Evolutionary conservation across 805 yeast genomes (phyloP).

Genomic region (Candida chauliodis): DNA sequence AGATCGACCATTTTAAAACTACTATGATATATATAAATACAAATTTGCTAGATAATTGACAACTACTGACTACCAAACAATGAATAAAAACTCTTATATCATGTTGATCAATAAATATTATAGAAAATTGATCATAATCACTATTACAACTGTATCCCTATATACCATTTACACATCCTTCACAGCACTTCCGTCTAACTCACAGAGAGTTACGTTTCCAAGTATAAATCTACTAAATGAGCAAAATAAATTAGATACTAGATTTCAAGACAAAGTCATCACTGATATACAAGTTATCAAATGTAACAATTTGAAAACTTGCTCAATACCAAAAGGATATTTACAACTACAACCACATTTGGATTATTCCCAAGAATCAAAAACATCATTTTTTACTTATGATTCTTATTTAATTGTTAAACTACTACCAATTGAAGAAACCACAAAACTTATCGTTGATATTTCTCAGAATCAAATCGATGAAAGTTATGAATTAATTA

Average conservation of each 20-base stretch:
- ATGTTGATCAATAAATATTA: background rate
- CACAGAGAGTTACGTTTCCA: background rate
- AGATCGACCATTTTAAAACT: too few species aligned
- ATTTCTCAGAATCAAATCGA: constrained; percentile 7
- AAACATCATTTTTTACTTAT: background rate
- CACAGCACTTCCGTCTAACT: background rate
- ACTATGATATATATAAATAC: too few species aligned
- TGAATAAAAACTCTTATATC: background rate
- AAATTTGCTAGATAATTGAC: too few species aligned
- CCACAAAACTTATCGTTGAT: constrained; percentile 8
- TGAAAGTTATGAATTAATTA: constrained; percentile 1
- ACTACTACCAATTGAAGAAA: background rate
- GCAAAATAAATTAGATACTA: background rate
- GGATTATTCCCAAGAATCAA: constrained; percentile 4
- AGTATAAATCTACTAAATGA: background rate
- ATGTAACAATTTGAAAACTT: constrained; percentile 3
- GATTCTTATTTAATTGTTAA: constrained; percentile 7
- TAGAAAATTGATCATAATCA: background rate
- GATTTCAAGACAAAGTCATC: constrained; percentile 1
- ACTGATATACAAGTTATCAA: constrained; percentile 6
- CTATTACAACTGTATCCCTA: background rate
- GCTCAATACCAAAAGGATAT: constrained; percentile 9
- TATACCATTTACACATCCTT: background rate
- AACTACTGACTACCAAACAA: too few species aligned
- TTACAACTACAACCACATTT: constrained; percentile 8